Evolutionary conservation across 2,329 filamentous ascomycete genomes (phyloP).

Genomic region (Clarireedia sp.): DNA sequence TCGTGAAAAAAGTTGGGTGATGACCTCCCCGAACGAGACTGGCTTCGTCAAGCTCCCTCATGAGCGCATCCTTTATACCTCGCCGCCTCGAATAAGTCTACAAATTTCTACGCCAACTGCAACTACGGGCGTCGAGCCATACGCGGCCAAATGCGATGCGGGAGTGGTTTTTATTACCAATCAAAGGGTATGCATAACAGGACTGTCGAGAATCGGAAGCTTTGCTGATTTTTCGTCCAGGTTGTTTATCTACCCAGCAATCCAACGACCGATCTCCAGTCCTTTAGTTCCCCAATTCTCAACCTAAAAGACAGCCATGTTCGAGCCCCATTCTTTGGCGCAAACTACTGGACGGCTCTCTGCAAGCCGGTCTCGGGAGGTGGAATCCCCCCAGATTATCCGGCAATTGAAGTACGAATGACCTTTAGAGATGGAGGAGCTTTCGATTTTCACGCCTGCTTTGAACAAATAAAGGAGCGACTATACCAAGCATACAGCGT

Average conservation of each 20-base stretch:
- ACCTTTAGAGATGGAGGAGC: conserved; percentile 95
- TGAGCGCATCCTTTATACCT: conserved; percentile 74
- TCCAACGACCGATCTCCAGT: conserved; percentile 61
- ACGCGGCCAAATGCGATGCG: conserved; percentile 64
- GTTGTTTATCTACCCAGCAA: conserved; percentile 79
- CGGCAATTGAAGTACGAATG: conserved; percentile 71
- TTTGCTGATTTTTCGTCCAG: conserved; percentile 36
- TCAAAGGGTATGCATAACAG: conserved; percentile 57
- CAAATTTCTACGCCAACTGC: conserved; percentile 58
- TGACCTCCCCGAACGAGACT: conserved; percentile 63
- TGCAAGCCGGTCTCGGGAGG: conserved; percentile 77
- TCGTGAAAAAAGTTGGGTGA: conserved; percentile 65
- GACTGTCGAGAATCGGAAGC: not conserved
- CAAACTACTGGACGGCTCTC: conserved; percentile 79
- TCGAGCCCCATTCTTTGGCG: conserved; percentile 82
- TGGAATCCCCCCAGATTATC: conserved; percentile 66
- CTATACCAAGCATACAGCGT: conserved; percentile 73
- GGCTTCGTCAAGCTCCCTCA: conserved; percentile 78
- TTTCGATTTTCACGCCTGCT: conserved; percentile 77
- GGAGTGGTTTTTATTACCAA: conserved; percentile 78
- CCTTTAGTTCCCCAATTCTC: conserved; percentile 81
- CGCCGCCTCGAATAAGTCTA: conserved; percentile 70
- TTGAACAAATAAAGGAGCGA: conserved; percentile 77
- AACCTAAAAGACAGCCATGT: conserved; percentile 83
- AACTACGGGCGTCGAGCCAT: conserved; percentile 52